Evolutionary conservation across 495 filamentous ascomycete species (phyloP).

Genomic region (Parachaetomium inaequale): DNA sequence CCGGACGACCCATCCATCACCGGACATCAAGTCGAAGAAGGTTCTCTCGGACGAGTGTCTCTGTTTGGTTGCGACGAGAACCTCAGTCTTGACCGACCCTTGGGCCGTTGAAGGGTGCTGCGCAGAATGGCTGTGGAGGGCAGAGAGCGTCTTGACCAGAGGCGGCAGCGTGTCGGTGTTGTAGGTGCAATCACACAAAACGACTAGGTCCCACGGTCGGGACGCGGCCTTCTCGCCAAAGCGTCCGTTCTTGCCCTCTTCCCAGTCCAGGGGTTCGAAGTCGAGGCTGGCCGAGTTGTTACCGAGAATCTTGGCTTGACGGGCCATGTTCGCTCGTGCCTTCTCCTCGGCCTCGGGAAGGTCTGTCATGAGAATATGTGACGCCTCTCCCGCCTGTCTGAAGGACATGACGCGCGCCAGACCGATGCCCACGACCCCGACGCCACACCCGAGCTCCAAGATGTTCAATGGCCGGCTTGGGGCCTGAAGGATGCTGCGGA

Average conservation of each 20-base stretch:
- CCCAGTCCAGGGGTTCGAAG: constrained; percentile 76
- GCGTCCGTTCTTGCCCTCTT: constrained; percentile 36
- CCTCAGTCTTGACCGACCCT: constrained; percentile 24
- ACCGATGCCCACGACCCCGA: constrained; percentile 77
- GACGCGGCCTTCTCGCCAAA: constrained; percentile 39
- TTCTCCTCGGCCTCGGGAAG: constrained; percentile 66
- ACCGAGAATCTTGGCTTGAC: constrained; percentile 15
- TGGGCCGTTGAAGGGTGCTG: not conserved
- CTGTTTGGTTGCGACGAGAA: constrained; percentile 77
- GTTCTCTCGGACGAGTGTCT: constrained; percentile 77
- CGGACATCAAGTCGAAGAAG: constrained; percentile 73
- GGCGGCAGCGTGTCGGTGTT: constrained; percentile 77
- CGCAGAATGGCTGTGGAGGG: constrained; percentile 39
- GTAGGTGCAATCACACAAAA: constrained; percentile 93
- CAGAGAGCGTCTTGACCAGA: constrained; percentile 65
- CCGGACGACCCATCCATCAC: constrained; percentile 49
- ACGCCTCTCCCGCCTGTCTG: constrained; percentile 10
- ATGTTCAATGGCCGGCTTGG: constrained; percentile 43
- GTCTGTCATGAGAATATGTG: constrained; percentile 71
- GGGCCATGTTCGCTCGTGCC: constrained; percentile 42
- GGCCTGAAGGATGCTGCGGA: constrained; percentile 20
- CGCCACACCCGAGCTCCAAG: constrained; percentile 79
- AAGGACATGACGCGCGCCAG: constrained; percentile 57
- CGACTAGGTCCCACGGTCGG: constrained; percentile 62
- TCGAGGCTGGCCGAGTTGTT: constrained; percentile 16